Conservation (phyloP, 352 stramenopile genomes). For the Pilasporangium apinafurcum region DNA sequence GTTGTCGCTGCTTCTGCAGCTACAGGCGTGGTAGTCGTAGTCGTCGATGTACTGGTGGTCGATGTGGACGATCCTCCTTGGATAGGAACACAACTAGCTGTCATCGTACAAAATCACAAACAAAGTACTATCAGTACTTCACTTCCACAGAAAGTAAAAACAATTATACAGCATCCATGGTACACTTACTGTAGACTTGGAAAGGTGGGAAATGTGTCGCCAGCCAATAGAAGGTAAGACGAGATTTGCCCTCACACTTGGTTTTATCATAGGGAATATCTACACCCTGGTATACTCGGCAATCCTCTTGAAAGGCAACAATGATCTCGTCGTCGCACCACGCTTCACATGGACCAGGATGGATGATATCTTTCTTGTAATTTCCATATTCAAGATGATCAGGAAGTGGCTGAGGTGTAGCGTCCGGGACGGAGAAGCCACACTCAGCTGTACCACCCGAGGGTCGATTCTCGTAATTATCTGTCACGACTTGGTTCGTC, state of each 20-base stretch:
- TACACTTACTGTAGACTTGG: conserved; percentile 6
- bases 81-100: no score
- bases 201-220: conserved; percentile 9
- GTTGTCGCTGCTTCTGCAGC: no score
- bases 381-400: conserved; percentile 6
- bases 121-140: no score
- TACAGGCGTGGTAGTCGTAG: no score
- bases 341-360: neutral
- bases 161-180: no score
- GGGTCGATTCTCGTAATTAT: no score
- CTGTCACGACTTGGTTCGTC: conserved; percentile 8
- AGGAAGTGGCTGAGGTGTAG: conserved; percentile 1
- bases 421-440: conserved; percentile 1
- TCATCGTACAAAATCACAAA: no score
- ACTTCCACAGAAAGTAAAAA: no score
- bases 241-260: conserved; percentile 19
- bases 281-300: conserved; percentile 1
- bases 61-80: no score
- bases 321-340: conserved; percentile 5
- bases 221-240: conserved; percentile 31
- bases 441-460: no score
- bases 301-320: neutral
- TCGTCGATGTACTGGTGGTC: no score
- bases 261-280: conserved; percentile 23
- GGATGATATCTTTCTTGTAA: conserved; percentile 12